A percentile compares a stretch with the other conserved stretches of the same genome.
Conservation (phyloP, 768 basidiomycete species). For the Chalciporus pseudorubinellus region DNA sequence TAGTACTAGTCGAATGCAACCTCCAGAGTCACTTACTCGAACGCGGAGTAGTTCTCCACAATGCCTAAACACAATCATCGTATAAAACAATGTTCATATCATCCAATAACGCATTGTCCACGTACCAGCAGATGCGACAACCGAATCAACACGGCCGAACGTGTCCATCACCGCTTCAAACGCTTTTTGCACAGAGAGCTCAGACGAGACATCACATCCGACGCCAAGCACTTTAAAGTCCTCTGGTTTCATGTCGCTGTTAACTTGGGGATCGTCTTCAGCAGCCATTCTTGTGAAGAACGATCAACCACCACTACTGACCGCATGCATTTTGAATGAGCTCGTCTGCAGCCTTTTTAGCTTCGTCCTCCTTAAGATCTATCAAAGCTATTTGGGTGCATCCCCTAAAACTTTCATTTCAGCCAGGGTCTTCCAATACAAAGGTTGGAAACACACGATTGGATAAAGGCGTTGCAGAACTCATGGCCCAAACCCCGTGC, state of each 20-base stretch:
- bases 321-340: slow-evolving; percentile 55
- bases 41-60: slow-evolving; percentile 83
- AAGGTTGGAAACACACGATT: slow-evolving; percentile 51
- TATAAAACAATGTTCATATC: slow-evolving; percentile 6
- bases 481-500: slow-evolving; percentile 89
- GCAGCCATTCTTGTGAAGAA: slow-evolving; percentile 24
- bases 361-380: slow-evolving; percentile 74
- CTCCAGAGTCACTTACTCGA: slow-evolving; percentile 55
- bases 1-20: slow-evolving; percentile 8
- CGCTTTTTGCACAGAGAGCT: slow-evolving; percentile 71
- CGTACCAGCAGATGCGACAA: slow-evolving; percentile 86
- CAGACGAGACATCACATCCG: slow-evolving; percentile 86
- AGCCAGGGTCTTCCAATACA: neutral
- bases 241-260: slow-evolving; percentile 52
- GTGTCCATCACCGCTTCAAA: slow-evolving; percentile 62
- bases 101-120: slow-evolving; percentile 6
- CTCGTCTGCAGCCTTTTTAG: slow-evolving; percentile 64
- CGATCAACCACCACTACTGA: slow-evolving; percentile 27
- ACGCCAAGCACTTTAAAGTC: slow-evolving; percentile 70
- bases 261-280: slow-evolving; percentile 42
- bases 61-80: slow-evolving; percentile 50
- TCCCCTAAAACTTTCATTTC: slow-evolving; percentile 50
- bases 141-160: slow-evolving; percentile 73
- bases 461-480: slow-evolving; percentile 87
- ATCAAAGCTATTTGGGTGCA: slow-evolving; percentile 78